Percentiles rank a stretch among this genome's conserved stretches.
Evolutionary conservation across 2,329 filamentous ascomycete species (phyloP).

Genomic region (Aureobasidium sp.): DNA sequence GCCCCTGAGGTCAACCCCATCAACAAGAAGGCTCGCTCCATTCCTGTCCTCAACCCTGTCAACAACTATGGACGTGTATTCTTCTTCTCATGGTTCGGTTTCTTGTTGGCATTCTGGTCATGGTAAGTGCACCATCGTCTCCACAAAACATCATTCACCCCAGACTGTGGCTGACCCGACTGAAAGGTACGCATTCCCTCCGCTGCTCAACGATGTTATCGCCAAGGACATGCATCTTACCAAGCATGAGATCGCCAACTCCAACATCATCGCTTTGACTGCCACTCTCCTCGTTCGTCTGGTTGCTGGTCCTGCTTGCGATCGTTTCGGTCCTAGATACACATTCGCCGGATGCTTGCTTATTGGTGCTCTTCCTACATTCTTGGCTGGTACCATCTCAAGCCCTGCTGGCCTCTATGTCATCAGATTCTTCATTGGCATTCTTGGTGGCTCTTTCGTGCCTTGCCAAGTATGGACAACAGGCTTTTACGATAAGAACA

Average conservation of each 20-base stretch:
- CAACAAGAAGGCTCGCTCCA: conserved; percentile 72
- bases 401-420: conserved; percentile 61
- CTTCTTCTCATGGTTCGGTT: conserved; percentile 82
- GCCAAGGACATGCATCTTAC: conserved; percentile 68
- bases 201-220: conserved; percentile 72
- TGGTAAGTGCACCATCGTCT: conserved; percentile 42
- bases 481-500: conserved; percentile 86
- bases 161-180: conserved; percentile 10
- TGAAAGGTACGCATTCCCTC: conserved; percentile 76
- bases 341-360: conserved; percentile 76
- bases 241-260: conserved; percentile 69
- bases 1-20: conserved; percentile 73
- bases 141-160: neutral
- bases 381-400: conserved; percentile 69
- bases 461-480: conserved; percentile 91
- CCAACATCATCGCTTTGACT: conserved; percentile 75
- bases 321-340: conserved; percentile 70
- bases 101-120: conserved; percentile 82
- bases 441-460: conserved; percentile 71
- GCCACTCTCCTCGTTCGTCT: conserved; percentile 71
- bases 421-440: conserved; percentile 72
- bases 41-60: conserved; percentile 71
- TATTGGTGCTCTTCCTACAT: conserved; percentile 70
- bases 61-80: conserved; percentile 80
- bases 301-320: conserved; percentile 75